These are phyloP conservation scores for Colletotrichum trifolii DNA, from an alignment of 2,329 filamentous ascomycete genomes.

Conservation along the genomic window DNA sequence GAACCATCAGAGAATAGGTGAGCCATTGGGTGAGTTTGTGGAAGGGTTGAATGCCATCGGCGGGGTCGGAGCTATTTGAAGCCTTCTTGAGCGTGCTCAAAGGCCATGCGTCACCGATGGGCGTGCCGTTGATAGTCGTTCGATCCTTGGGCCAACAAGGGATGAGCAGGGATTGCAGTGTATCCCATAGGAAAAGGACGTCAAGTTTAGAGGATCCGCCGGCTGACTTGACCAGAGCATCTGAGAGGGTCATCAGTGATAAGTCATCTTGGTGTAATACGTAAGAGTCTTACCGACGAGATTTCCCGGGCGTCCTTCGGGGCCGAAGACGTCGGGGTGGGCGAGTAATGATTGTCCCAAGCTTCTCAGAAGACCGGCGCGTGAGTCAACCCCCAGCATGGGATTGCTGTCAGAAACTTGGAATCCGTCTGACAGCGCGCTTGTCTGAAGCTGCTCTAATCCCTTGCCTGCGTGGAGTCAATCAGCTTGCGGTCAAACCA, in stretches of 20 bases:
- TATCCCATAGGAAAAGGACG: constrained; percentile 53
- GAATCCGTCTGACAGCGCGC: constrained; percentile 50
- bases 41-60: constrained; percentile 77
- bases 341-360: constrained; percentile 54
- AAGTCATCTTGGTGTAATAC: background rate
- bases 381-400: constrained; percentile 57
- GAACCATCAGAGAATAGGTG: constrained; percentile 91
- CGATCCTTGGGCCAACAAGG: constrained; percentile 61
- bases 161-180: constrained; percentile 56
- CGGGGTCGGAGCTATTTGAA: constrained; percentile 8
- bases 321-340: constrained; percentile 53
- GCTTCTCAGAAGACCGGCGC: constrained; percentile 53
- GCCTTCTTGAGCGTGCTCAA: constrained; percentile 44
- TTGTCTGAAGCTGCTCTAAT: constrained; percentile 47
- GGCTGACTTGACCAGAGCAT: constrained; percentile 50
- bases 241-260: constrained; percentile 41
- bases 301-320: constrained; percentile 56
- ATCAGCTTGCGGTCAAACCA: background rate
- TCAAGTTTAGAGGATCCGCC: constrained; percentile 46
- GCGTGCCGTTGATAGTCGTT: constrained; percentile 59
- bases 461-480: constrained; percentile 43
- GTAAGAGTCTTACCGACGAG: constrained; percentile 54
- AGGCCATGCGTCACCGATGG: constrained; percentile 64
- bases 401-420: constrained; percentile 57
- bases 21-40: constrained; percentile 97